Base-by-base conservation (phyloP, 2,329 filamentous ascomycete genomes). In the Fusarium proliferatum region DNA sequence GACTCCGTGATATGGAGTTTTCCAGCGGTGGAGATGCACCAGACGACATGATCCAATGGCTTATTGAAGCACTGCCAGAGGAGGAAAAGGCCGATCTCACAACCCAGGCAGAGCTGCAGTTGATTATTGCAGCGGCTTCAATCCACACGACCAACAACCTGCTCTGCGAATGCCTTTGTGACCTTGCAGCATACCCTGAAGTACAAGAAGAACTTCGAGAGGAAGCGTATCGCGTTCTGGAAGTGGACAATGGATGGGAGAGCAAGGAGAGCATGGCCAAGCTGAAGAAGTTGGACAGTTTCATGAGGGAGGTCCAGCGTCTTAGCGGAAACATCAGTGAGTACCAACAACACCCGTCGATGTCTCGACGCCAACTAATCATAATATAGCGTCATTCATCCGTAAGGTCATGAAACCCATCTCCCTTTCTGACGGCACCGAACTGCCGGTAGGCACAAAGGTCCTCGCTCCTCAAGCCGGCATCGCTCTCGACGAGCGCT, bases 141-240 rank as follows among this genome's bases (percentile, higher is more conserved):
- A 85, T 86, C 23, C 85, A 86, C 64, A 85, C 84, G 4, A 86
- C 84, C 1, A 85, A 84, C 66, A 82, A 83, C 23, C 74, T 85
- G 6, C 73, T 87, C 6, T 85, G 84, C 30, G 86, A 88, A 70
- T 84, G 85, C 63, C 80, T 89, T 59, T 87, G 84, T 61, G 87
- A 89, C 67, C 79, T 89, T 19, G 84, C 84, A 6, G 82, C 84
- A 7, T 79, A 86, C 39, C 85, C 84, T 1, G 85, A 88, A 23
- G 81, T 85, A 9, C 84, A 88, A 57, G 80, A 85, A 23, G 83
- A 85, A 61, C 77, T 90, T 61, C 81, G 87, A 5, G 81, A 85
- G 30, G 88, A 90, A 74, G 87, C 86, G 2, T 75, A 80, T 33
- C 79, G 80, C 2, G 81, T 86, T 10, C 76, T 88, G 23, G 78